phyloP scores from a whole-genome alignment of 768 basidiomycete genomes.

The Pulveroboletus sp. region DNA sequence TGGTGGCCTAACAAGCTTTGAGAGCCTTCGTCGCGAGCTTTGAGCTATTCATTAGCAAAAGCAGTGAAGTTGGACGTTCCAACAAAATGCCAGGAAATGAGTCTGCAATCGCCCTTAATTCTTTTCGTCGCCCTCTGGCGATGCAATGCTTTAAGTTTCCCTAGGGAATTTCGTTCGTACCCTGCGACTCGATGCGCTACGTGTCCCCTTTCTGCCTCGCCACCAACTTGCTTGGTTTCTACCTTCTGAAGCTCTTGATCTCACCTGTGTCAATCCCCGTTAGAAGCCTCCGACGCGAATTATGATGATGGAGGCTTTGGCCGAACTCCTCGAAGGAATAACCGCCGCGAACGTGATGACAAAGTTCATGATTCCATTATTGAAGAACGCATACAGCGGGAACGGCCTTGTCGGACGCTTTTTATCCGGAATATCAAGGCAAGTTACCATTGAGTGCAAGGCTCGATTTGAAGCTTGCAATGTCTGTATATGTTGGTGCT shows the following conservation, averaged over 20 bases:
- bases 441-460: constrained; percentile 38
- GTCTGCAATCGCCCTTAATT: constrained; percentile 21
- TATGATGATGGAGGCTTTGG: constrained; percentile 52
- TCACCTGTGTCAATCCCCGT: constrained; percentile 40
- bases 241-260: constrained; percentile 46
- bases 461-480: constrained; percentile 8
- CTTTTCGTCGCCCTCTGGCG: constrained; percentile 15
- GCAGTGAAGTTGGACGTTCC: constrained; percentile 36
- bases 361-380: constrained; percentile 89
- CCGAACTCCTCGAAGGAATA: constrained; percentile 41
- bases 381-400: constrained; percentile 89
- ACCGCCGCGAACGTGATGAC: constrained; percentile 78
- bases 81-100: constrained; percentile 28
- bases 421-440: constrained; percentile 99
- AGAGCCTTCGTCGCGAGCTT: constrained; percentile 39
- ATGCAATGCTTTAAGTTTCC: constrained; percentile 26
- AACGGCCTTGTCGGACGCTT: constrained; percentile 91
- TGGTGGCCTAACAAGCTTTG: constrained; percentile 26
- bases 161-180: constrained; percentile 15
- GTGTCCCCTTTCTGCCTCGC: constrained; percentile 41
- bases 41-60: constrained; percentile 46
- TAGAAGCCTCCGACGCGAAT: constrained; percentile 58
- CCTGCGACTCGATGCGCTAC: constrained; percentile 39
- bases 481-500: constrained; percentile 7
- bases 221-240: constrained; percentile 36